These are phyloP conservation scores for Neofusicoccum cordaticola DNA, from an alignment of 2,329 filamentous ascomycete genomes.

Conservation along the genomic window DNA sequence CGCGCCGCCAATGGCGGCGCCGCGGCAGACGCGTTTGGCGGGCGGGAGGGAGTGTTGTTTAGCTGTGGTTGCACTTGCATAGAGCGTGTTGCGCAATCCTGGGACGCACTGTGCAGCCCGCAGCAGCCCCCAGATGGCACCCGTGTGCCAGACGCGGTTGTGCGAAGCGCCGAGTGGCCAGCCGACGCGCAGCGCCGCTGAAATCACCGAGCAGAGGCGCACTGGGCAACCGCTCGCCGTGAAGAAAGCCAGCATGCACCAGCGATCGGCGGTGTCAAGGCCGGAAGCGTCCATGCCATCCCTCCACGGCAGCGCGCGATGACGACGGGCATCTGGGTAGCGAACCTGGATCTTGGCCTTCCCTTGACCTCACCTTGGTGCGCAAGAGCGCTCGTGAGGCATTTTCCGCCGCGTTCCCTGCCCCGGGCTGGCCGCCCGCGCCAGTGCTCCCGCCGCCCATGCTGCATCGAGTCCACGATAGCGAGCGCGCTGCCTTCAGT, in stretches of 20 bases:
- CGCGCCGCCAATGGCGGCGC: not conserved
- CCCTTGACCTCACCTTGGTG: not conserved
- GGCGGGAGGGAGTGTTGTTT: constrained; percentile 1
- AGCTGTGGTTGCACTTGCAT: not conserved
- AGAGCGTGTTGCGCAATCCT: constrained; percentile 12
- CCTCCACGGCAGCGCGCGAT: constrained; percentile 2
- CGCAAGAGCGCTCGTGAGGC: not conserved
- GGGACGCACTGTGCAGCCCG: constrained; percentile 10
- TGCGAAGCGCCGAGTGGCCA: constrained; percentile 3
- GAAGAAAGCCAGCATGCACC: constrained; percentile 3
- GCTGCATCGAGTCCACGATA: constrained; percentile 8
- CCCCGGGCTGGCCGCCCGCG: not conserved
- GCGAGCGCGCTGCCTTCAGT: not conserved
- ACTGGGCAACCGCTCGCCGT: constrained; percentile 10
- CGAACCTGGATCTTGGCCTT: constrained; percentile 8
- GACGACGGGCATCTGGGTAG: constrained; percentile 7
- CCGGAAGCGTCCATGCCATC: constrained; percentile 8
- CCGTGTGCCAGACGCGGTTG: constrained; percentile 1
- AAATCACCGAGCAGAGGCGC: constrained; percentile 12
- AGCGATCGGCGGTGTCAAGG: constrained; percentile 9
- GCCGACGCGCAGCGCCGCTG: constrained; percentile 6
- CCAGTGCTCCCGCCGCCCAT: constrained; percentile 14
- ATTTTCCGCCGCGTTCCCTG: constrained; percentile 14
- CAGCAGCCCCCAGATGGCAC: not conserved
- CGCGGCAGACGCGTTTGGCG: not conserved